Conservation (phyloP, 2,329 filamentous ascomycete genomes). For the Sclerotinia sclerotiorum region DNA sequence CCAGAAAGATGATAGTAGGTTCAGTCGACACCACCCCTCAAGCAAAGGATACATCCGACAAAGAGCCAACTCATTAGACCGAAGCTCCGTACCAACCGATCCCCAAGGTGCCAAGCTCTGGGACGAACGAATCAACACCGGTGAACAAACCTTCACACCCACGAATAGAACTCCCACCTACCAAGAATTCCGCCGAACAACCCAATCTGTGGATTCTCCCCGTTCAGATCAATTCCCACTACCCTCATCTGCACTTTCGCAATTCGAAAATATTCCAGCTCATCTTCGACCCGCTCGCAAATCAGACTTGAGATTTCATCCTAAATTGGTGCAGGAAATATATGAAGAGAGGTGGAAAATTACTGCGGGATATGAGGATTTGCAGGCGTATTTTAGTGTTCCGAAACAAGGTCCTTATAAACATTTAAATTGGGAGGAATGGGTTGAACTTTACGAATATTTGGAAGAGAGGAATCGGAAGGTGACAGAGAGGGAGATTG, state of each 20-base stretch:
- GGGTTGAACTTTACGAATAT: neutral
- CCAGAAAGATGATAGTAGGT: slow-evolving; percentile 10
- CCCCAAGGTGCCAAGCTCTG: neutral
- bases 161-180: neutral
- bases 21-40: neutral
- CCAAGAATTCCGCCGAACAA: slow-evolving; percentile 6
- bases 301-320: neutral
- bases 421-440: neutral
- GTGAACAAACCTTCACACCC: neutral
- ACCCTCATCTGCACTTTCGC: neutral
- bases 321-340: neutral
- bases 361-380: neutral
- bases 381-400: neutral
- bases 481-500: neutral
- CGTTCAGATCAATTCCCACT: neutral
- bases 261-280: neutral
- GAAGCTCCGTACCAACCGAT: neutral
- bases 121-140: neutral
- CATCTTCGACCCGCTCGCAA: neutral
- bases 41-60: neutral
- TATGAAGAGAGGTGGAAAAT: slow-evolving; percentile 6
- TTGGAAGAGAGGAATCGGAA: neutral
- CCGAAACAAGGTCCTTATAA: slow-evolving; percentile 10
- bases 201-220: neutral
- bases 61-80: neutral